phyloP scores from a whole-genome alignment of 2,329 filamentous ascomycete genomes.

The Fusarium brevicatenulatum region DNA sequence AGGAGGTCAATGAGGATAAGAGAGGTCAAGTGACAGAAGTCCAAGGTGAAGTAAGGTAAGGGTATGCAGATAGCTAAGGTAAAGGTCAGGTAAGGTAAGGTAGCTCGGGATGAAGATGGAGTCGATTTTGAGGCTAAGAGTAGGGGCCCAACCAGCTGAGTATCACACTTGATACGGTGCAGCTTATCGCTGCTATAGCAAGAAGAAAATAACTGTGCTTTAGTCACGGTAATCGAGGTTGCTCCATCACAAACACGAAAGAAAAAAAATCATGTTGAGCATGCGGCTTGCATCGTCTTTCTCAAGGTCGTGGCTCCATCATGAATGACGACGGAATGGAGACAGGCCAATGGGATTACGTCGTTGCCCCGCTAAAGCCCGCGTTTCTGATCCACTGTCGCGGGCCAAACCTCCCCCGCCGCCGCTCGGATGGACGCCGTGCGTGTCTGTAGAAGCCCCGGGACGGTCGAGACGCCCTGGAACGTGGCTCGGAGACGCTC shows the following conservation, averaged over 20 bases:
- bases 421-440: conserved; percentile 28
- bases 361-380: conserved; percentile 32
- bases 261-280: conserved; percentile 19
- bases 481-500: background rate
- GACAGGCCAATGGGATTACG: conserved; percentile 35
- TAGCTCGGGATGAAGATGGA: conserved; percentile 13
- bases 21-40: conserved; percentile 18
- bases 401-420: conserved; percentile 41
- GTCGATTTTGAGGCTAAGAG: background rate
- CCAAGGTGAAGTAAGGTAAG: conserved; percentile 26
- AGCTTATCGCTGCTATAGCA: conserved; percentile 1
- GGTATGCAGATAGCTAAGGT: conserved; percentile 2
- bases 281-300: conserved; percentile 45
- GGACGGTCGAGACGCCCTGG: conserved; percentile 18
- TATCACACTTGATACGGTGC: conserved; percentile 1
- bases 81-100: conserved; percentile 7
- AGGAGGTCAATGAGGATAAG: conserved; percentile 14
- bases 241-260: conserved; percentile 16
- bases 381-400: conserved; percentile 39
- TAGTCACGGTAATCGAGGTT: conserved; percentile 5
- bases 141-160: conserved; percentile 7
- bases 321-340: conserved; percentile 44
- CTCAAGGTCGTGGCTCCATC: conserved; percentile 40
- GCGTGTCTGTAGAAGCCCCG: conserved; percentile 27
- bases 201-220: background rate